Base-by-base conservation (phyloP, 2,329 filamentous ascomycete genomes). In the Hymenoscyphus repandus region DNA sequence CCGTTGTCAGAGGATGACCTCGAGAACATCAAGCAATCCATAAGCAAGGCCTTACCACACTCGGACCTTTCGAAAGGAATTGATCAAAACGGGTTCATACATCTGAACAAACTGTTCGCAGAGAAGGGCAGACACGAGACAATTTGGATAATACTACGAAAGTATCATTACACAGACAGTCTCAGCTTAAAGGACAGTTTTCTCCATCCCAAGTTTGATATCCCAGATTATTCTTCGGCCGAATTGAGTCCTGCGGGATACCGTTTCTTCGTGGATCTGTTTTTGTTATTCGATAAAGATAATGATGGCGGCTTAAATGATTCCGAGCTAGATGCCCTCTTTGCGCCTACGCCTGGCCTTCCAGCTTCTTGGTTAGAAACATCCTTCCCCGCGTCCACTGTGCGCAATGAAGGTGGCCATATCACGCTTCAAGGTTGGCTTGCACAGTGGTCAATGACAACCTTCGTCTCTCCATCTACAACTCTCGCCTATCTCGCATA, bases 381-480 rank as follows among this genome's bases (percentile, higher is more conserved):
- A 1, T 88, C 83, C 0, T 99, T 99, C 64, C 93, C 93, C 1
- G 90, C 88, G 0, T 95, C 90, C 20, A 96, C 93, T 0, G 92
- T 97, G 15, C 85, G 90, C 38, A 97, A 96, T 65, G 93, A 99
- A 69, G 90, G 89, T 7, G 93, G 93, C 0, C 83, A 97, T 66
- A 91, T 99, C 55, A 99, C 93, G 1, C 75, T 99, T 3, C 93
- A 99, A 68, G 93, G 93, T 1, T 99, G 93, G 93, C 80, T 99
- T 34, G 93, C 93, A 3, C 93, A 99, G 64, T 99, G 93, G 93
- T 96, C 91, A 67, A 99, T 99, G 93, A 99, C 93, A 0, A 99
- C 93, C 0, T 99, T 97, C 63, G 83, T 95, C 53, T 91, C 95
- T 50, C 92, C 93, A 11, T 95, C 93, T 66, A 96, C 90, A 0